Evolutionary conservation across 108 stramenopile species (phyloP), one percentile per base, ranked within the genome.

Genomic region (Craspedostauros australis): DNA sequence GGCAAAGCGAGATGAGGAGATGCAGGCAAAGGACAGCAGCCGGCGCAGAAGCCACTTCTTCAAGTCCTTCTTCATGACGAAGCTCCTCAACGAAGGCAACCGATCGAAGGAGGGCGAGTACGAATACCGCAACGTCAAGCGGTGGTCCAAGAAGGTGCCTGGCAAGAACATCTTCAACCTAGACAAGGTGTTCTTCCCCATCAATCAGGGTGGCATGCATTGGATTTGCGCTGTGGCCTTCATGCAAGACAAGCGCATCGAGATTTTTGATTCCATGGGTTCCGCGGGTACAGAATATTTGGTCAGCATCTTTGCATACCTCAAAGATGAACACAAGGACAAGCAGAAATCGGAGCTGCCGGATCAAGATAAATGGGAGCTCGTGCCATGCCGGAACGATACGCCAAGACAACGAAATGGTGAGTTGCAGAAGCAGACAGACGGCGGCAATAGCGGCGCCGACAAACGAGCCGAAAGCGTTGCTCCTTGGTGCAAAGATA

Each of bases 21-120:
- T 91, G 51, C 85, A 76, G 48, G 54, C 64, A 21, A 45, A 55
- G 21, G 57, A 84, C 23, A 70, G 90, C 5, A 51, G 67, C 0
- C 55, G 87, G 37, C 74, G 75, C 25, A 72, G 83, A 19, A 79
- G 76, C 26, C 93, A 95, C 60, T 98, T 94, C 61, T 95, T 94
- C 68, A 95, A 93, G 44, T 91, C 88, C 6, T 98, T 93, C 75
- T 96, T 98, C 71, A 76, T 98, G 14, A 85, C 94, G 25, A 95
- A 91, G 54, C 65, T 98, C 15, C 71, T 88, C 37, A 84, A 89
- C 22, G 87, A 91, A 29, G 84, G 80, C 37, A 68, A 82, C 34
- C 46, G 59, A 2, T 20, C 51, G 0, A 50, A 58, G 15, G 52
- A 76, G 23, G 91, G 93, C 11, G 56, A 51, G 53, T 97, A 95